Percentiles rank a stretch among this genome's conserved stretches.
Evolutionary conservation across 1,139 yeast species (phyloP).

Genomic region (Suhomyces wounanorum): DNA sequence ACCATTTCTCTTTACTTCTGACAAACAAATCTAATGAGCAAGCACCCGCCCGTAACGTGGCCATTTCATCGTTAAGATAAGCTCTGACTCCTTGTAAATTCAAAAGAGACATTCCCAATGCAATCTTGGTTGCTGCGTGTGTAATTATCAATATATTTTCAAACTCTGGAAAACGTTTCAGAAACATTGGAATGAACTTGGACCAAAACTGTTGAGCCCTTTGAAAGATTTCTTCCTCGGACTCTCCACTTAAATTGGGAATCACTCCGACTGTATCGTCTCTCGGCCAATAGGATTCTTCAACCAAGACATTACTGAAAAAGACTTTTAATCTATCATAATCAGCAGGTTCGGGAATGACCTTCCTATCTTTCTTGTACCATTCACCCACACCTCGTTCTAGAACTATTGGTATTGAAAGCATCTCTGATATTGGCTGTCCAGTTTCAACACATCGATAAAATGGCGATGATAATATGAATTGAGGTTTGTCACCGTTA

Average conservation of each 20-base stretch:
- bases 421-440: slow-evolving; percentile 59
- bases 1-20: slow-evolving; percentile 45
- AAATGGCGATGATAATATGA: slow-evolving; percentile 78
- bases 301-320: slow-evolving; percentile 49
- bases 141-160: slow-evolving; percentile 64
- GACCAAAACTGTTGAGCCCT: slow-evolving; percentile 56
- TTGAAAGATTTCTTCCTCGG: slow-evolving; percentile 58
- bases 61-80: slow-evolving; percentile 46
- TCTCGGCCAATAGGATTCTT: slow-evolving; percentile 42
- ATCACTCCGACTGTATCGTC: slow-evolving; percentile 50
- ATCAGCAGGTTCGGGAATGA: slow-evolving; percentile 62
- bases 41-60: slow-evolving; percentile 50
- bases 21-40: slow-evolving; percentile 44
- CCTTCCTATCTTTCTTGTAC: slow-evolving; percentile 57
- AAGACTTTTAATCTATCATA: slow-evolving; percentile 47
- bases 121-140: slow-evolving; percentile 85
- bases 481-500: slow-evolving; percentile 54
- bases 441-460: slow-evolving; percentile 88
- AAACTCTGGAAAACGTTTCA: slow-evolving; percentile 53
- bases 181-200: slow-evolving; percentile 53
- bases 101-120: slow-evolving; percentile 69
- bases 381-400: slow-evolving; percentile 79
- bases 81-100: slow-evolving; percentile 50
- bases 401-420: slow-evolving; percentile 57
- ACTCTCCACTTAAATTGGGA: slow-evolving; percentile 63